Percentiles rank a stretch among this genome's conserved stretches.
Conservation (phyloP, 331 rosid species). For the Malus hybrid region DNA sequence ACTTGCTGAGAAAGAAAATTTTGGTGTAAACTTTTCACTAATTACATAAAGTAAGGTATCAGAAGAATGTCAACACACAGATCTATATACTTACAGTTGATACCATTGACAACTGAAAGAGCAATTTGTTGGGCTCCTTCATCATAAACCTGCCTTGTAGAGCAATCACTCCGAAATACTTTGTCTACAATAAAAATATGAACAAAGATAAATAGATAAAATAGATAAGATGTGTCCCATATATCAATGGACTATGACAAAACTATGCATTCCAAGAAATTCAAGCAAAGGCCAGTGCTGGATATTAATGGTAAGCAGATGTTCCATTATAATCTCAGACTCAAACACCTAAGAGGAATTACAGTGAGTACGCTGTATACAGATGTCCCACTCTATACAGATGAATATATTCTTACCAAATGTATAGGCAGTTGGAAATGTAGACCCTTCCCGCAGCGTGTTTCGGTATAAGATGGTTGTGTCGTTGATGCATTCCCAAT, state of each 20-base stretch:
- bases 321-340: not conserved
- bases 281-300: not conserved
- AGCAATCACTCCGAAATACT: conserved; percentile 83
- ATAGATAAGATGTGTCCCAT: not conserved
- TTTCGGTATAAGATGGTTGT: conserved; percentile 83
- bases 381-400: not conserved
- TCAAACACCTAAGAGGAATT: not conserved
- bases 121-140: conserved; percentile 87
- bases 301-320: not conserved
- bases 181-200: conserved; percentile 51
- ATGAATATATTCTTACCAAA: conserved; percentile 58
- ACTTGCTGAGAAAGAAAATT: conserved; percentile 50
- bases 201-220: not conserved
- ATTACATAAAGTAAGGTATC: conserved; percentile 5
- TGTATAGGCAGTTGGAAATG: conserved; percentile 89
- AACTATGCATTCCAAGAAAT: not conserved
- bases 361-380: not conserved
- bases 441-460: conserved; percentile 93
- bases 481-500: conserved; percentile 98
- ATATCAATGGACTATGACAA: not conserved
- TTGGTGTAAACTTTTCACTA: conserved; percentile 5
- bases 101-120: conserved; percentile 85
- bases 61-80: conserved; percentile 17
- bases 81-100: conserved; percentile 67
- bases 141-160: conserved; percentile 82